Base-by-base conservation (phyloP, 345 rosid species). In the Durio zibethinus region DNA sequence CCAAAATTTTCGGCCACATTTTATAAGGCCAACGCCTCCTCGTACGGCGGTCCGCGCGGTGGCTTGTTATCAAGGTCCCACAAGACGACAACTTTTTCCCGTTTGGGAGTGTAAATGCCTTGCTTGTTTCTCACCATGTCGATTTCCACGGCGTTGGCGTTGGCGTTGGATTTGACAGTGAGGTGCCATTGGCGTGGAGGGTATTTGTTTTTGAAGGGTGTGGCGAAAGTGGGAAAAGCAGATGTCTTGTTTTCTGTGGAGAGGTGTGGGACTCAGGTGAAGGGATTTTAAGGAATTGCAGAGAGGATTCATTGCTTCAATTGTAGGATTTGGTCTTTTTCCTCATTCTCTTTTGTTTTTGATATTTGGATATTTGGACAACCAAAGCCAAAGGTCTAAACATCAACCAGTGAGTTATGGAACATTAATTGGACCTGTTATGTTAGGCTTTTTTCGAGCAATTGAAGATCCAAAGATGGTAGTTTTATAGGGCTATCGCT, bases 31-130 rank as follows among this genome's bases (percentile, higher is more conserved):
- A 83, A 60, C 0, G 97, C 99, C 0, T 98, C 97, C 14, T 83
- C 84, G 77, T 85, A 95, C 0, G 98, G 99, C 40, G 89, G 91
- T 9, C 97, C 97, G 0, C 93, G 88, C 0, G 97, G 98, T 8
- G 98, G 99, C 76, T 95, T 95, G 88, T 95, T 95, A 81, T 95
- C 99, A 52, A 95, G 92, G 90, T 95, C 97, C 99, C 98, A 93
- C 8, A 91, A 85, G 67, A 95, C 94, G 0, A 93, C 93, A 10
- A 95, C 98, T 73, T 88, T 92, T 81, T 83, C 84, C 81, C 83
- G 79, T 76, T 83, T 89, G 42, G 94, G 90, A 3, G 97, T 67
- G 88, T 84, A 93, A 57, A 89, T 54, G 0, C 99, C 99, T 50
- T 89, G 88, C 81, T 78, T 92, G 90, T 87, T 89, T 77, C 70